phyloP scores from a whole-genome alignment of 1,284 basidiomycete species.

The Leucoagaricus sp. region DNA sequence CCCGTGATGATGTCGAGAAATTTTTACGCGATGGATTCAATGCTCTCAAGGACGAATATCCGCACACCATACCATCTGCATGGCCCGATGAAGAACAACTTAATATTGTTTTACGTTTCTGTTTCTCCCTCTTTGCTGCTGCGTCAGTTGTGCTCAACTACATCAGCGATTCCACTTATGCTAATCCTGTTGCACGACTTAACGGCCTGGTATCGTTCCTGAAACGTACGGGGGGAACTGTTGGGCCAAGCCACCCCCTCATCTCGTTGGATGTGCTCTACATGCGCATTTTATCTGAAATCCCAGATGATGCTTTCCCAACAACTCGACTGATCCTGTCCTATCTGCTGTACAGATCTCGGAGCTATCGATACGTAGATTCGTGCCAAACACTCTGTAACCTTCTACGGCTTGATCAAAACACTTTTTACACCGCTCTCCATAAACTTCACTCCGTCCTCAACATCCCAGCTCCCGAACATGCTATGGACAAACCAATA shows the following conservation, averaged over 20 bases:
- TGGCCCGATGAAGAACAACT: conserved; percentile 9
- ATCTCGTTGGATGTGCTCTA: background rate
- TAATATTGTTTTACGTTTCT: too few relatives aligned
- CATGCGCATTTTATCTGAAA: background rate
- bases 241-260: background rate
- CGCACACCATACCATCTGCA: background rate
- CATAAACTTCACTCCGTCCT: conserved; percentile 2
- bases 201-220: background rate
- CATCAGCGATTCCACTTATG: background rate
- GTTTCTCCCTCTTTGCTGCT: too few relatives aligned
- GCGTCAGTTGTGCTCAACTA: conserved; percentile 4
- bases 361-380: too few relatives aligned
- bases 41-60: background rate
- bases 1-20: background rate
- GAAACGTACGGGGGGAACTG: too few relatives aligned
- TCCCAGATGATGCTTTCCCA: too few relatives aligned
- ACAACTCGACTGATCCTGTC: background rate
- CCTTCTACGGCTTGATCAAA: background rate
- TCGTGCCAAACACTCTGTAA: background rate
- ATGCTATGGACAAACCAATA: too few relatives aligned
- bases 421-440: background rate
- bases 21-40: background rate
- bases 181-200: background rate
- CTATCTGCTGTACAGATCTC: background rate
- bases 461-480: background rate